These are phyloP conservation scores for Recurvomyces mirabilis DNA, from an alignment of 495 filamentous ascomycete species.

Conservation along the genomic window DNA sequence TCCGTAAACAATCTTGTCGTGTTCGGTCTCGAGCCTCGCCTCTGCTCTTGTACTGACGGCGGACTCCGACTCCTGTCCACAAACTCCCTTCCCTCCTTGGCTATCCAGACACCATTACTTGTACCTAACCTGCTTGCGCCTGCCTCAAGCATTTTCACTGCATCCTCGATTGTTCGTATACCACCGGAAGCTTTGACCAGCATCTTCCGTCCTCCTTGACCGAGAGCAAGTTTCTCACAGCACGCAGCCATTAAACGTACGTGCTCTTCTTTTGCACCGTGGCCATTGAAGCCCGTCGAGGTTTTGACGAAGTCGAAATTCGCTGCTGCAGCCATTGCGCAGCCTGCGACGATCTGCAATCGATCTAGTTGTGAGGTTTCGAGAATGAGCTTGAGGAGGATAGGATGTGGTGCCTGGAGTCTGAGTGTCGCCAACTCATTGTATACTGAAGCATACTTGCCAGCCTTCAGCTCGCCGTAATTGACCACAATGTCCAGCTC, in stretches of 20 bases:
- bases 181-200: constrained; percentile 59
- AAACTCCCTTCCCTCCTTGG: constrained; percentile 35
- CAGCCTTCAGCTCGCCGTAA: constrained; percentile 40
- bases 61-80: constrained; percentile 9
- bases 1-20: too few relatives aligned
- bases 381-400: constrained; percentile 52
- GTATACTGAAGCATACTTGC: constrained; percentile 42
- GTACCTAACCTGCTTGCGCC: constrained; percentile 56
- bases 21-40: too few relatives aligned
- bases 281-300: constrained; percentile 55
- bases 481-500: constrained; percentile 64
- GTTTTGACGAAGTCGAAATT: constrained; percentile 60
- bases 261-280: constrained; percentile 44
- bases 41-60: too few relatives aligned
- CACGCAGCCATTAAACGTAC: constrained; percentile 48
- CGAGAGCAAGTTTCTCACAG: constrained; percentile 23
- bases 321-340: constrained; percentile 46
- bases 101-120: constrained; percentile 47
- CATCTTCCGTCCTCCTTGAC: constrained; percentile 21
- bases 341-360: constrained; percentile 48
- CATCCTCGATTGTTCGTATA: constrained; percentile 42
- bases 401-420: constrained; percentile 38
- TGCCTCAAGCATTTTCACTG: constrained; percentile 48
- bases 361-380: constrained; percentile 49
- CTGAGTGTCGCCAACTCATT: constrained; percentile 46